Conservation (phyloP, 805 yeast genomes). For the Candida mattraensis region DNA sequence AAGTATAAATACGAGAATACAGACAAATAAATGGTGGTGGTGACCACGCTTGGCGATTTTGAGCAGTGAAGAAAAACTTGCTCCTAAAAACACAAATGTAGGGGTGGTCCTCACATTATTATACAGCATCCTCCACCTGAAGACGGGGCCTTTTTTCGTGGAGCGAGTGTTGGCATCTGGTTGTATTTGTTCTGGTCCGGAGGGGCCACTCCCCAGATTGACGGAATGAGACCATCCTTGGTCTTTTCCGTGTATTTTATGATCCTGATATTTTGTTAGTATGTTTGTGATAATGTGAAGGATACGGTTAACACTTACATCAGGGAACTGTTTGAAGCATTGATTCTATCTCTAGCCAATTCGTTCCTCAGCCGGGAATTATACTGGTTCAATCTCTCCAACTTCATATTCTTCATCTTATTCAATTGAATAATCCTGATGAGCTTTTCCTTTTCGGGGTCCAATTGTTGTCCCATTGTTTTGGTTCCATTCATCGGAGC, state of each 20-base stretch:
- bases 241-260: slow-evolving; percentile 44
- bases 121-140: slow-evolving; percentile 29
- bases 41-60: too few relatives aligned
- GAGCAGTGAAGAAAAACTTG: too few relatives aligned
- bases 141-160: slow-evolving; percentile 1
- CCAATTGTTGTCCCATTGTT: slow-evolving; percentile 16
- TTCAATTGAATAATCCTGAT: slow-evolving; percentile 43
- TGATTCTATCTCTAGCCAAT: slow-evolving; percentile 55
- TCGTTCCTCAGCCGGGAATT: slow-evolving; percentile 53
- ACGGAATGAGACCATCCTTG: slow-evolving; percentile 48
- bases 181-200: slow-evolving; percentile 37
- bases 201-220: slow-evolving; percentile 41
- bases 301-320: slow-evolving; percentile 18
- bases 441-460: slow-evolving; percentile 18
- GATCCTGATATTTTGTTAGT: slow-evolving; percentile 26
- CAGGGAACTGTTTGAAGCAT: slow-evolving; percentile 62
- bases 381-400: slow-evolving; percentile 59
- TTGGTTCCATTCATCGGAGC: slow-evolving; percentile 7
- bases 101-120: slow-evolving; percentile 24
- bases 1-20: slow-evolving; percentile 1
- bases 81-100: too few relatives aligned
- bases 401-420: slow-evolving; percentile 44
- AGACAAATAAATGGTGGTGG: too few relatives aligned
- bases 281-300: not conserved
- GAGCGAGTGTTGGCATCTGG: slow-evolving; percentile 22